Percentiles rank a stretch among this genome's conserved stretches.
phyloP scores from a whole-genome alignment of 192 early-diverging fungal species.

The Coemansia sp. region DNA sequence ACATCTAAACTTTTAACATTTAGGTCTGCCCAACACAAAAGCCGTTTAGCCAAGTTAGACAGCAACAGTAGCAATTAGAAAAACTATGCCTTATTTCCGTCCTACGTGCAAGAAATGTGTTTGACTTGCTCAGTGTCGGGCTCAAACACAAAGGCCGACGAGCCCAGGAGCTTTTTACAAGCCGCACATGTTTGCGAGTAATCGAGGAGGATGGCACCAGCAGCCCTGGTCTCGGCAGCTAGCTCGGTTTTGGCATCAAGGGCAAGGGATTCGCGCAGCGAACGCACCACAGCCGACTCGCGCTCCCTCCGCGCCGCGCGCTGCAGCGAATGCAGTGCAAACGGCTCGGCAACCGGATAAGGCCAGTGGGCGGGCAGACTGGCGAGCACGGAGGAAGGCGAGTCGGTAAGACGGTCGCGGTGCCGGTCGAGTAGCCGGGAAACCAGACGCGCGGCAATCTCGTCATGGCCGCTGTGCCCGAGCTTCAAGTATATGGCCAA shows the following conservation, averaged over 20 bases:
- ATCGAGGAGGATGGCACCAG: constrained; percentile 25
- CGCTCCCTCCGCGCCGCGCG: constrained; percentile 9
- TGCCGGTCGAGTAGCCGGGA: constrained; percentile 22
- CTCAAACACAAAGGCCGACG: constrained; percentile 43
- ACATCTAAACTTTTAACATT: no score
- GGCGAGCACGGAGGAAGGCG: constrained; percentile 8
- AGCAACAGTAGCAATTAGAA: not conserved
- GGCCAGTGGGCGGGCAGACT: constrained; percentile 44
- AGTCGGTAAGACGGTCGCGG: not conserved
- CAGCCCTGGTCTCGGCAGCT: not conserved
- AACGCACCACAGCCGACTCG: constrained; percentile 7
- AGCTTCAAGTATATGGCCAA: constrained; percentile 26
- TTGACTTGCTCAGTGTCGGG: constrained; percentile 22
- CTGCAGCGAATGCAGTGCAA: constrained; percentile 28
- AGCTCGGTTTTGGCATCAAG: constrained; percentile 6
- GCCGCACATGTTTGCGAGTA: constrained; percentile 46
- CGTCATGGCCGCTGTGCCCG: constrained; percentile 21
- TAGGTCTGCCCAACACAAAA: no score
- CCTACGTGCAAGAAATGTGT: constrained; percentile 37
- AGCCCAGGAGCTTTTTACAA: constrained; percentile 50
- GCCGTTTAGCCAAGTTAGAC: no score
- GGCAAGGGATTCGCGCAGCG: constrained; percentile 14
- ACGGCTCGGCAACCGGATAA: constrained; percentile 20
- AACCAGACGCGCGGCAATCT: constrained; percentile 38
- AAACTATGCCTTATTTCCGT: not conserved